A percentile compares a stretch with the other conserved stretches of the same genome.
Conservation (phyloP, 1,284 basidiomycete species). For the Pulveroboletus sp. region DNA sequence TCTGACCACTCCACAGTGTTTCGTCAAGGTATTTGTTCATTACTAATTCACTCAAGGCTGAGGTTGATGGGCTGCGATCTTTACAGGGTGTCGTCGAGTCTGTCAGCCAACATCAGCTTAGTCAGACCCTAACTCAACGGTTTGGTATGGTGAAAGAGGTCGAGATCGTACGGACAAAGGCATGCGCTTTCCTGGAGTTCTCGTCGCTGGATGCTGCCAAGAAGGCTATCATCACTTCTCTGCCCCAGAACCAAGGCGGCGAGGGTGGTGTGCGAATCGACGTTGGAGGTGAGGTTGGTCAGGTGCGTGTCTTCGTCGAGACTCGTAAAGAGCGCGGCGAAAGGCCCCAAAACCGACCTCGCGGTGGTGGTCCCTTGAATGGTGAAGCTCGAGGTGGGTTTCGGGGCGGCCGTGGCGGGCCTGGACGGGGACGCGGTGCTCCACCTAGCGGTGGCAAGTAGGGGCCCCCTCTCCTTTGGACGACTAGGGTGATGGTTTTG, state of each 20-base stretch:
- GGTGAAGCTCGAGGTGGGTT: constrained; percentile 44
- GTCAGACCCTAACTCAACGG: constrained; percentile 56
- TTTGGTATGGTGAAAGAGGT: constrained; percentile 89
- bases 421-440: constrained; percentile 38
- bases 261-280: constrained; percentile 87
- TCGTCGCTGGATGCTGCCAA: constrained; percentile 75
- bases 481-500: constrained; percentile 4
- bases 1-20: constrained; percentile 74
- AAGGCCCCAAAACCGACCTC: constrained; percentile 52
- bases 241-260: constrained; percentile 69
- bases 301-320: constrained; percentile 75
- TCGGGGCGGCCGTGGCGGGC: constrained; percentile 39
- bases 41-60: background rate
- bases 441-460: constrained; percentile 32
- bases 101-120: constrained; percentile 64
- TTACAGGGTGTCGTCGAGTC: constrained; percentile 72
- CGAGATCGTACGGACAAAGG: constrained; percentile 86
- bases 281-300: constrained; percentile 49
- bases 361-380: constrained; percentile 48
- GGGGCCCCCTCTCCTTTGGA: background rate
- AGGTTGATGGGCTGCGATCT: constrained; percentile 2
- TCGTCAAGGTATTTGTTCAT: constrained; percentile 73
- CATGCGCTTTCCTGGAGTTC: constrained; percentile 96
- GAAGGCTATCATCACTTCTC: constrained; percentile 78
- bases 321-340: constrained; percentile 88